Conservation (phyloP, 768 basidiomycete species). For the Crucibulum laeve region DNA sequence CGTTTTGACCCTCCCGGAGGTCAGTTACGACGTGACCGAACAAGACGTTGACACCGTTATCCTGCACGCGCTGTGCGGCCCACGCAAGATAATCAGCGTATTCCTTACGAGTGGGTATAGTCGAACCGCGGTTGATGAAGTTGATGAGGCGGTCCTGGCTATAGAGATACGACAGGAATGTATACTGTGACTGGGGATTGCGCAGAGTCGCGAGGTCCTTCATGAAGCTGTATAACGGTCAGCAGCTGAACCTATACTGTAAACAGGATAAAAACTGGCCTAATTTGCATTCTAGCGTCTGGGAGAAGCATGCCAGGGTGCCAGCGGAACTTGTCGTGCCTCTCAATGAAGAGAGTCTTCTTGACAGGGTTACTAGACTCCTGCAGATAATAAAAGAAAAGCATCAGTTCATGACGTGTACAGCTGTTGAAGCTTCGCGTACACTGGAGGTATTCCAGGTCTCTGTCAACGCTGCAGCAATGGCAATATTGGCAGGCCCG, state of each 20-base stretch:
- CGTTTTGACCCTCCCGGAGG: conserved; percentile 25
- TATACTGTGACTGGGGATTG: conserved; percentile 43
- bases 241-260: conserved; percentile 1
- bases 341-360: conserved; percentile 44
- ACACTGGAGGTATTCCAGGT: conserved; percentile 18
- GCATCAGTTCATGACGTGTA: neutral
- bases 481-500: conserved; percentile 49
- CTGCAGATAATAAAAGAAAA: neutral
- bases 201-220: conserved; percentile 52
- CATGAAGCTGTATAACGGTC: conserved; percentile 31
- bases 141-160: conserved; percentile 41
- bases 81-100: conserved; percentile 51
- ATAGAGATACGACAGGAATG: conserved; percentile 51
- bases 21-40: conserved; percentile 44
- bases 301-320: conserved; percentile 54
- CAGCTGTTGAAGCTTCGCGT: conserved; percentile 2
- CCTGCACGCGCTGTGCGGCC: conserved; percentile 41
- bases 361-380: conserved; percentile 11
- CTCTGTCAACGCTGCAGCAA: conserved; percentile 46
- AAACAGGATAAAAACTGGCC: conserved; percentile 18
- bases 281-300: conserved; percentile 50
- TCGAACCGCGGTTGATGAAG: conserved; percentile 52
- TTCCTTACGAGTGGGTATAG: conserved; percentile 47
- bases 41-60: conserved; percentile 34
- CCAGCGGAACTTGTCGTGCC: conserved; percentile 43